A percentile compares a stretch with the other conserved stretches of the same genome.
phyloP scores from a whole-genome alignment of 257 asterid genomes.

The Fraxinus americana region DNA sequence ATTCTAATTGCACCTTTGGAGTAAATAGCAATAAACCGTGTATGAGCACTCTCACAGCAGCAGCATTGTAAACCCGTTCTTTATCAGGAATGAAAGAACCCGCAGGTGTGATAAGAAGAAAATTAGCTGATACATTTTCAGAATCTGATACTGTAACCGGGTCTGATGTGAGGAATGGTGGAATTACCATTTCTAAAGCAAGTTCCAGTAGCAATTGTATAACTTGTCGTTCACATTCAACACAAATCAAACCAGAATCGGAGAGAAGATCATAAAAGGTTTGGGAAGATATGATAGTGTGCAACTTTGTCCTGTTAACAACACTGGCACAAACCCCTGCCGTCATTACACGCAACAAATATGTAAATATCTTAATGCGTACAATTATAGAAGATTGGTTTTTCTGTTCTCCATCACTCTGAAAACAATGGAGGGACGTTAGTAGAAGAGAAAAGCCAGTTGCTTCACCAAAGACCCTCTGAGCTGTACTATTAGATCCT shows the following conservation, averaged over 20 bases:
- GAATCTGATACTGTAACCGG: conserved; percentile 41
- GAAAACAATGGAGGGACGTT: conserved; percentile 87
- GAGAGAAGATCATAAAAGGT: conserved; percentile 86
- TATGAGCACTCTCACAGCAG: conserved; percentile 85
- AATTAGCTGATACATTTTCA: conserved; percentile 62
- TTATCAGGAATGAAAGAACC: conserved; percentile 73
- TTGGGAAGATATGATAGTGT: conserved; percentile 66
- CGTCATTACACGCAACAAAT: conserved; percentile 89
- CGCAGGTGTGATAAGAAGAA: conserved; percentile 60
- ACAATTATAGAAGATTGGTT: conserved; percentile 43
- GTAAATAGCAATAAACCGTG: conserved; percentile 84
- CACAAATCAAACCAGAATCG: conserved; percentile 86
- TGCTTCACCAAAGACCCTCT: conserved; percentile 97
- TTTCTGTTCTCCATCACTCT: conserved; percentile 59
- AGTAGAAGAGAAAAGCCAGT: conserved; percentile 93
- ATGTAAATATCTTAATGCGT: conserved; percentile 71
- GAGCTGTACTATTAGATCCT: conserved; percentile 81
- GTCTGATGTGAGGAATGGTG: conserved; percentile 79
- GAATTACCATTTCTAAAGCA: conserved; percentile 86
- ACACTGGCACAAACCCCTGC: conserved; percentile 84
- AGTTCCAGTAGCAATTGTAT: conserved; percentile 89
- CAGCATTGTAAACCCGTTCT: conserved; percentile 87
- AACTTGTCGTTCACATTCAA: conserved; percentile 91
- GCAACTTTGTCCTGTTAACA: conserved; percentile 80
- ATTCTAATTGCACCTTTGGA: conserved; percentile 94